Conservation (phyloP, 441 rosid genomes). For the Monsonia emarginata region DNA sequence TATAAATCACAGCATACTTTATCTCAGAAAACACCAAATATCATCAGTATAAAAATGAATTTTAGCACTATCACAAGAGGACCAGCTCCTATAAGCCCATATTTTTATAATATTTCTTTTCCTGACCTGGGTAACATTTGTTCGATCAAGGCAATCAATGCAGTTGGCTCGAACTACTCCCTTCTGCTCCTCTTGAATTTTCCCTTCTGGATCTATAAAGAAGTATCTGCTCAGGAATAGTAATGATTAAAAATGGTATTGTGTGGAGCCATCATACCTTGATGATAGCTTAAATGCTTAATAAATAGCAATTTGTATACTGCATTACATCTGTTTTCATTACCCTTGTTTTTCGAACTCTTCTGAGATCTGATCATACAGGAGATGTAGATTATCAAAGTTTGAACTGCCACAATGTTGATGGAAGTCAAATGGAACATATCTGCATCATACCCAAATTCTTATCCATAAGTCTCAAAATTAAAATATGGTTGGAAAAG, state of each 20-base stretch:
- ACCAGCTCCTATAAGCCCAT: neutral
- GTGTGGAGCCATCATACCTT: slow-evolving; percentile 29
- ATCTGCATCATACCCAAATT: slow-evolving; percentile 40
- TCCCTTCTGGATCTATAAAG: slow-evolving; percentile 54
- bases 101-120: neutral
- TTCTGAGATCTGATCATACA: slow-evolving; percentile 64
- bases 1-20: slow-evolving; percentile 3
- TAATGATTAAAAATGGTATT: slow-evolving; percentile 36
- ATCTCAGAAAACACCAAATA: neutral
- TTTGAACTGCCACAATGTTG: slow-evolving; percentile 68
- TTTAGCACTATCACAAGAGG: no score
- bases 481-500: neutral
- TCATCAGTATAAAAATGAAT: slow-evolving; percentile 4
- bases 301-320: slow-evolving; percentile 10
- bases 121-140: slow-evolving; percentile 91
- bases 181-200: slow-evolving; percentile 68
- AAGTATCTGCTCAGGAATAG: slow-evolving; percentile 82
- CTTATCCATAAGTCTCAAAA: neutral
- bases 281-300: slow-evolving; percentile 20
- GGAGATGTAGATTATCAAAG: slow-evolving; percentile 61
- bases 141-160: slow-evolving; percentile 94
- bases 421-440: slow-evolving; percentile 76
- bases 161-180: slow-evolving; percentile 85
- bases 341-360: slow-evolving; percentile 83
- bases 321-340: slow-evolving; percentile 18